A percentile compares a stretch with the other conserved stretches of the same genome.
Evolutionary conservation across 192 early-diverging fungal genomes (phyloP).

Genomic region (Phycomyces nitens): DNA sequence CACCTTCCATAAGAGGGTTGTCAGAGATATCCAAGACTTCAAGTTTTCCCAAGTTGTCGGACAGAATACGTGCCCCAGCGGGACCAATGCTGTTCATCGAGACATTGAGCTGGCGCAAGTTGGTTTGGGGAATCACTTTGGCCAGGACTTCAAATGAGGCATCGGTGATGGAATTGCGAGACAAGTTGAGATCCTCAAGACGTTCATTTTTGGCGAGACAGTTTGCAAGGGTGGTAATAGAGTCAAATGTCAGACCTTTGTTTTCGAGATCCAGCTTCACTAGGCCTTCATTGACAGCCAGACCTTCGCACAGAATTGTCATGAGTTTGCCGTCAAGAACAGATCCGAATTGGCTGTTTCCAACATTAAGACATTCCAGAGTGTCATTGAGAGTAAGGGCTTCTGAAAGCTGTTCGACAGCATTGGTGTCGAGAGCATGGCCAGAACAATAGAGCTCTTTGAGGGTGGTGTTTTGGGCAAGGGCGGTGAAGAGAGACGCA

Average conservation of each 20-base stretch:
- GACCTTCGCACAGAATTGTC: slow-evolving; percentile 35
- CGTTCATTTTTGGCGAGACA: slow-evolving; percentile 24
- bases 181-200: slow-evolving; percentile 38
- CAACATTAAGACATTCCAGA: slow-evolving; percentile 39
- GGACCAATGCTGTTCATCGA: slow-evolving; percentile 38
- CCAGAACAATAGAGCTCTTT: slow-evolving; percentile 52
- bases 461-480: slow-evolving; percentile 40
- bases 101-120: slow-evolving; percentile 36
- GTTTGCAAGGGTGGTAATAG: slow-evolving; percentile 10
- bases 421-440: slow-evolving; percentile 36
- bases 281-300: slow-evolving; percentile 43
- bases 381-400: slow-evolving; percentile 44
- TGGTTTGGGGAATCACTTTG: slow-evolving; percentile 4
- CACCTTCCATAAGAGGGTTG: slow-evolving; percentile 43
- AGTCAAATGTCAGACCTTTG: slow-evolving; percentile 35
- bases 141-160: slow-evolving; percentile 29
- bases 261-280: slow-evolving; percentile 50
- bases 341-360: slow-evolving; percentile 37
- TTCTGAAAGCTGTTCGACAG: slow-evolving; percentile 31
- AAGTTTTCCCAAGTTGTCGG: slow-evolving; percentile 20
- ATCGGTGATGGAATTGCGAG: slow-evolving; percentile 45
- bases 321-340: slow-evolving; percentile 19
- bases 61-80: slow-evolving; percentile 28
- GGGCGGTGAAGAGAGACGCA: slow-evolving; percentile 39
- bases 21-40: slow-evolving; percentile 47